Base-by-base conservation (phyloP, 305 asterid genomes). In the Striga hermonthica region DNA sequence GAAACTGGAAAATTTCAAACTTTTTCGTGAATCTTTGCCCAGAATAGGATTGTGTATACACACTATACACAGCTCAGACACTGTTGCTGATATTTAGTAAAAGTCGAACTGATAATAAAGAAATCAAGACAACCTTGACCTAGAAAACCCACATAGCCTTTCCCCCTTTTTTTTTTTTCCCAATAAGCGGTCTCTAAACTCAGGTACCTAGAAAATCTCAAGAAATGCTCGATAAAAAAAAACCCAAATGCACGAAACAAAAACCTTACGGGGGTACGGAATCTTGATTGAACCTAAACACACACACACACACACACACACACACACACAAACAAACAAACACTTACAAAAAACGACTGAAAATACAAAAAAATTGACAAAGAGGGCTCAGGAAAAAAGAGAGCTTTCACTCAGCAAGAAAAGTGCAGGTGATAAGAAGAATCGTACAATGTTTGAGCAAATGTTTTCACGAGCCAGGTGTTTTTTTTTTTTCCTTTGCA, bases 391-490 rank as follows among this genome's bases (percentile, higher is more conserved):
- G 52, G 14, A 45, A 45, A 60, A 36, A 12, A 68, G 14, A 35
- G 54, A 68, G 63, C 7, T 15, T 50, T 16, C 3, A 31, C 9
- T 16, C 4, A 66, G 56, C 72, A 50, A 59, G 78, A 61, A 61
- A 54, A 60, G 16, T n/a, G 78, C 40, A 65, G 74, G 45, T 52
- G 70, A 75, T 70, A 79, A 72, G 67, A 69, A 57, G 72, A 50
- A 62, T 3, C 12, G 71, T 67, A 72, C 80, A 70, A 63, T 68
- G 86, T 75, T 79, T 76, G 48, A 64, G 74, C 53, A 72, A 60
- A 75, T 69, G 66, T 68, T 73, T 65, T 84, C 84, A 62, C 74
- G 78, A 78, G 87, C 43, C 87, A 84, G 84, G 83, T 80, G 88
- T 73, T 78, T 76, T 60, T 47, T n/a, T 22, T 22, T 37, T 16